Conservation (phyloP, 495 filamentous ascomycete species). For the Jackrogersella minutella region DNA sequence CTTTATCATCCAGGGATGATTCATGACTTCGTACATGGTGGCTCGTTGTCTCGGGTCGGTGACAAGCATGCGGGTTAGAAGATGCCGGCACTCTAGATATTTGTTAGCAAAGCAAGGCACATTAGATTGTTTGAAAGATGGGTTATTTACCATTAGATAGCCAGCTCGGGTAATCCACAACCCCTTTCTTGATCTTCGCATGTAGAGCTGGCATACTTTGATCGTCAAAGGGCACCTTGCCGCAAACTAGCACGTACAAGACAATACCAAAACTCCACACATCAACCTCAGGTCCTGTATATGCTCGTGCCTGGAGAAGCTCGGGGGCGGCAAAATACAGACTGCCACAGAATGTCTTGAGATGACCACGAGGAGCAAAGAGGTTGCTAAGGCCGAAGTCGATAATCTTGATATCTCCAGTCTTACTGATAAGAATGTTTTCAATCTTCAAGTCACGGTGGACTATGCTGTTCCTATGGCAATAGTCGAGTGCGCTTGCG, state of each 20-base stretch:
- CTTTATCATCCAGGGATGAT: constrained; percentile 97
- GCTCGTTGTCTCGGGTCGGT: constrained; percentile 91
- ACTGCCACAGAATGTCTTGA: constrained; percentile 98
- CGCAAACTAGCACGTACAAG: constrained; percentile 96
- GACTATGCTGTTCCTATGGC: constrained; percentile 98
- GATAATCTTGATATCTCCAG: constrained; percentile 99
- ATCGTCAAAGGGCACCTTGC: constrained; percentile 98
- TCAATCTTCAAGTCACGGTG: constrained; percentile 98
- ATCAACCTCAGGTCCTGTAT: constrained; percentile 96
- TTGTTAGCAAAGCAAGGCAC: constrained; percentile 43
- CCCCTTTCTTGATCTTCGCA: constrained; percentile 97
- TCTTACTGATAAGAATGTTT: constrained; percentile 99
- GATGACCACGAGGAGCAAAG: constrained; percentile 83
- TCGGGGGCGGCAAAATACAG: constrained; percentile 98
- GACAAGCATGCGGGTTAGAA: constrained; percentile 95
- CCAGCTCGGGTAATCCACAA: constrained; percentile 95
- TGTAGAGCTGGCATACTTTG: constrained; percentile 99
- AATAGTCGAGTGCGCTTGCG: constrained; percentile 97
- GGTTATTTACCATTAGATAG: constrained; percentile 77
- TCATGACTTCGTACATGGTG: constrained; percentile 90
- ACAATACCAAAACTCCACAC: constrained; percentile 99
- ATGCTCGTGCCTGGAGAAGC: constrained; percentile 89
- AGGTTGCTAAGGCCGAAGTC: constrained; percentile 98
- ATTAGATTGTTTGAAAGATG: neutral
- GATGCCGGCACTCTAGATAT: constrained; percentile 82